Conservation (phyloP, 139 green algal species). For the Asterochloris sp. region DNA sequence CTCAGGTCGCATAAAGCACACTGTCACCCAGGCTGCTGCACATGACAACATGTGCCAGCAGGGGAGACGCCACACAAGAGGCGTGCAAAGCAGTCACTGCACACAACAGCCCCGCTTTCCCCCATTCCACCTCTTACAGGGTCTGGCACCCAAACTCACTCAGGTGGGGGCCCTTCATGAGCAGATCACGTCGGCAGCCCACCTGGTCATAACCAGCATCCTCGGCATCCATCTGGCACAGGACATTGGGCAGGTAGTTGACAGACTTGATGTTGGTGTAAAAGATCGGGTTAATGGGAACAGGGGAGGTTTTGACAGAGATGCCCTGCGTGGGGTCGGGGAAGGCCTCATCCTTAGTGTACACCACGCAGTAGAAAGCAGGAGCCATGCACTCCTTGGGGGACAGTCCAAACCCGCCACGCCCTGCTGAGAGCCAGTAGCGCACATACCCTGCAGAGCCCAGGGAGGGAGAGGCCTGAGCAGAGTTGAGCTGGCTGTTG, state of each 20-base stretch:
- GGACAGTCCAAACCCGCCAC: slow-evolving; percentile 60
- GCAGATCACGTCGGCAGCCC: no score
- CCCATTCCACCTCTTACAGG: no score
- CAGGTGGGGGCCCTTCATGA: no score
- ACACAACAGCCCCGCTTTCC: no score
- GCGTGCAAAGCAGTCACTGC: no score
- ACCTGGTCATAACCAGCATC: slow-evolving; percentile 46
- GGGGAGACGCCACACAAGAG: no score
- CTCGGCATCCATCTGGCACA: slow-evolving; percentile 54
- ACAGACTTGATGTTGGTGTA: slow-evolving; percentile 58
- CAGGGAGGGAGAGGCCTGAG: neutral
- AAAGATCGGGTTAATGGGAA: slow-evolving; percentile 41
- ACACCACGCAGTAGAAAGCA: slow-evolving; percentile 62
- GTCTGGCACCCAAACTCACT: no score
- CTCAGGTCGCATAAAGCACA: no score
- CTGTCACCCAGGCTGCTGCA: neutral
- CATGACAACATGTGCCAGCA: neutral
- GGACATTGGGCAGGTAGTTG: slow-evolving; percentile 62
- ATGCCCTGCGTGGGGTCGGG: neutral
- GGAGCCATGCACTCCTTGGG: slow-evolving; percentile 32
- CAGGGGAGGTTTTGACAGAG: slow-evolving; percentile 43
- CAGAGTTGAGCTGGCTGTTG: no score
- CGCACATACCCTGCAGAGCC: slow-evolving; percentile 44
- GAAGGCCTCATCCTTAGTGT: neutral
- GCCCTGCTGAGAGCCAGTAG: slow-evolving; percentile 67